Evolutionary conservation across 192 early-diverging fungal species (phyloP), one percentile per base, ranked within the genome.

Genomic region (Rhizophagus clarus): DNA sequence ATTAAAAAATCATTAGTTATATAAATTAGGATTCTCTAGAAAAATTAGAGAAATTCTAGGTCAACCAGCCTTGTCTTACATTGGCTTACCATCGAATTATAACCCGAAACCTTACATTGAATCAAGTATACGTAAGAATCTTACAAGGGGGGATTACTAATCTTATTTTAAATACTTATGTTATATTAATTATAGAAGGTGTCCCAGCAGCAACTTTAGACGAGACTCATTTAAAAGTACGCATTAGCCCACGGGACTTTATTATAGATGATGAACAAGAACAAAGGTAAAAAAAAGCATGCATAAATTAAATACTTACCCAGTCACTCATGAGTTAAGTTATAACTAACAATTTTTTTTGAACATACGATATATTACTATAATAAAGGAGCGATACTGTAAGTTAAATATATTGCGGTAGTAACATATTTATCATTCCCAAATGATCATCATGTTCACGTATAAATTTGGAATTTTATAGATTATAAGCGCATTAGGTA

Each of bases 1-100:
- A 40, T 40, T 40, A n/a, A 64, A 64, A 24, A 29, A 29, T 4
- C 24, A 8, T 29, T 26, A 64, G 62, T 5, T 28, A 26, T 64
- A 64, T 64, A 64, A 64, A 26, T 3, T 64, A 64, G 62, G 62
- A 12, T 64, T 28, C 62, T 64, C 62, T 64, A 64, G 26, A 64
- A 64, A 29, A 64, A 26, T 64, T 26, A 64, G 62, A 64, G 29
- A 29, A 29, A 29, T n/a, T 11, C 11, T 64, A 14, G 4, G 11
- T 10, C 26, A 11, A 26, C 26, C 2, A 64, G 1, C 29, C 24
- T 64, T n/a, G 24, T 17, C 62, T 64, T 64, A 64, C 4, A 28
- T 64, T 9, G 62, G 62, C 3, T 11, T 29, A 0, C 62, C 22
- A 28, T 40, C 37, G 8, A 8, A 0, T 40, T 40, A 40, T 11